Percentiles rank a stretch among this genome's conserved stretches.
phyloP scores from a whole-genome alignment of 345 rosid genomes.

The Euphorbia lathyris region DNA sequence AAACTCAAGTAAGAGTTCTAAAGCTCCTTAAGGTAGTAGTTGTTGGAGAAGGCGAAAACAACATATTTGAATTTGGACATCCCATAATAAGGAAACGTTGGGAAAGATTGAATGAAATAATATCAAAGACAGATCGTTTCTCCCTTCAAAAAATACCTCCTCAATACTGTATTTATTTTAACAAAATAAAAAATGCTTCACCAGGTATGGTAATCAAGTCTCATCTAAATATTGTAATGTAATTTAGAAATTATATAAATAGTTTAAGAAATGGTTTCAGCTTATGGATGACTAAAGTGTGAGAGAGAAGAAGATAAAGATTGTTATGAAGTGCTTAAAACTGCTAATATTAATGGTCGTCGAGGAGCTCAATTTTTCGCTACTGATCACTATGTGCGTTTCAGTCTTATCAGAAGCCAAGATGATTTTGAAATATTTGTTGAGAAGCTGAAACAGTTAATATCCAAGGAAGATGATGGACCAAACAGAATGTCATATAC shows the following conservation, averaged over 20 bases:
- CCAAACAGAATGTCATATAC: conserved; percentile 14
- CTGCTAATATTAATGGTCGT: conserved; percentile 48
- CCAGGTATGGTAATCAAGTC: conserved; percentile 21
- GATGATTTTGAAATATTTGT: conserved; percentile 57
- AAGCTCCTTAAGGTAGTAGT: conserved; percentile 47
- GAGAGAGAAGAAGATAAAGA: conserved; percentile 46
- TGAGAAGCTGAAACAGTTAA: conserved; percentile 26
- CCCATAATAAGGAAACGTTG: conserved; percentile 46
- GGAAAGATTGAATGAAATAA: conserved; percentile 27
- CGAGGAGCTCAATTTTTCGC: conserved; percentile 36
- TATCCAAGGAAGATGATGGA: conserved; percentile 31
- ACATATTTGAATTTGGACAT: conserved; percentile 49
- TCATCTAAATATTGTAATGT: no score
- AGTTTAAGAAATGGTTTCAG: conserved; percentile 24
- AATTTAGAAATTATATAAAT: no score
- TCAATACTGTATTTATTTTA: conserved; percentile 40
- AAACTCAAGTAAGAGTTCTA: conserved; percentile 49
- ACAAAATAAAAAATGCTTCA: conserved; percentile 33
- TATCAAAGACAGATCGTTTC: conserved; percentile 50
- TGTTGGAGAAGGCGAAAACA: conserved; percentile 26
- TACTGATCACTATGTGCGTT: conserved; percentile 36
- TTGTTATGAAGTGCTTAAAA: conserved; percentile 44
- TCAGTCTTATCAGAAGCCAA: conserved; percentile 51
- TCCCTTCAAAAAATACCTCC: conserved; percentile 42
- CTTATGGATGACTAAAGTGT: conserved; percentile 72